Base-by-base conservation (phyloP, 768 basidiomycete species). In the Holtermanniella nyarrowii region DNA sequence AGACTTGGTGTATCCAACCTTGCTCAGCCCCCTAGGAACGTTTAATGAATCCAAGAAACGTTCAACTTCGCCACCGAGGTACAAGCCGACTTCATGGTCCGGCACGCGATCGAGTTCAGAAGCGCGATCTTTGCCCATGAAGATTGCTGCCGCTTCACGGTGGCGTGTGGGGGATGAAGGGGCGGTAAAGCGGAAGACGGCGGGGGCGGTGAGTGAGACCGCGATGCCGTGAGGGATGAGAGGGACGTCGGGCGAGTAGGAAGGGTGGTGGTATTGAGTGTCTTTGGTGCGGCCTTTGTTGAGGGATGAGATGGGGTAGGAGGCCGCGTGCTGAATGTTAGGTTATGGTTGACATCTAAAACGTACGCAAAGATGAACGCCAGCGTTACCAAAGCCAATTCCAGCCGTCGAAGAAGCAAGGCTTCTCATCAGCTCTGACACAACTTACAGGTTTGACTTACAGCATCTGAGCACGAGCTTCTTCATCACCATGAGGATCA, bases 161-260 rank as follows among this genome's bases (percentile, higher is more conserved):
- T 97, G 91, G 41, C 90, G 84, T 54, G 84, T 81, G 2, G 90
- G 88, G 0, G 88, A 83, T 3, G 91, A 91, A 5, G 93, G 90
- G 0, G 93, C 85, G 5, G 93, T 96, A 73, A 91, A 96, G 64
- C 85, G 81, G 78, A 97, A 96, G 42, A 96, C 93, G 80, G 58
- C 49, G 4, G 46, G 52, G 24, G 61, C 50, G 3, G 46, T 59
- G 43, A 54, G 31, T 23, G 54, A 48, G 37, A 64, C 60, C 50
- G 93, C 85, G 63, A 93, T 76, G 44, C 90, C 90, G 63, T 95
- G 90, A 12, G 91, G 91, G 52, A 97, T 89, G 57, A 97, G 88
- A 5, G 91, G 90, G 46, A 80, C 77, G 57, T 84, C 78, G n/a
- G 82, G 82, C 18, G 78, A 74, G 73, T 97, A 97, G 42, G 88